Base-by-base conservation (phyloP, 169 alveolate species). In the Cryptosporidium muris region DNA sequence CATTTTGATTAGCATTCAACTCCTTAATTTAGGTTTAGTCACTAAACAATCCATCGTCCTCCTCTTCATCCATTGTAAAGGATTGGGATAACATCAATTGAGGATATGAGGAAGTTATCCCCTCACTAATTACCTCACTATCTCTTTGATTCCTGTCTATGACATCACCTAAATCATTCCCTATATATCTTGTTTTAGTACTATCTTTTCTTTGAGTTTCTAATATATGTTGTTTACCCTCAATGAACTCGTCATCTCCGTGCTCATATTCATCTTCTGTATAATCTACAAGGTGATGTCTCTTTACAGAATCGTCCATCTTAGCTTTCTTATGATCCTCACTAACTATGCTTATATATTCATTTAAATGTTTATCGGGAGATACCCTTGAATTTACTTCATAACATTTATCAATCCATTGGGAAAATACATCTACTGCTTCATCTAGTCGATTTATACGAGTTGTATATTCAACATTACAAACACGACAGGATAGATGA, bases 341-440 rank as follows among this genome's bases (percentile, higher is more conserved):
- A 64, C n/a, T 64, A 42, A 4, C 8, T 7, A 62, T 62, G 2
- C 36, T n/a, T 1, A 47, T 47, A 3, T 64, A 54, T n/a, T 16
- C 36, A 14, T 2, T 60, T 12, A 47, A 45, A 16, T 54, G 48
- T 7, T 38, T 5, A 9, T 38, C 48, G 3, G 34, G 6, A 25
- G 43, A 58, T n/a, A 43, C 60, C 37, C 43, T 64, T 5, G 14
- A 47, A 58, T 66, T 89, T 12, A 88, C 94, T 64, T 92, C 95
- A 47, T 92, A 82, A 74, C 98, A 94, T 2, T 88, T 91, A 68
- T 95, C 98, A 11, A 95, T 94, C 98, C 98, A 95, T 40, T 81
- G 91, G 53, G 97, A 81, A 89, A 92, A 95, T 36, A 95, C 95
- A 91, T 95, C 98, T 43, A 95, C 92, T 45, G 97, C 92, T 58